Percentiles rank a stretch among this genome's conserved stretches.
Evolutionary conservation across 2,329 filamentous ascomycete species (phyloP).

Genomic region (Aspergillus novofumigatus): DNA sequence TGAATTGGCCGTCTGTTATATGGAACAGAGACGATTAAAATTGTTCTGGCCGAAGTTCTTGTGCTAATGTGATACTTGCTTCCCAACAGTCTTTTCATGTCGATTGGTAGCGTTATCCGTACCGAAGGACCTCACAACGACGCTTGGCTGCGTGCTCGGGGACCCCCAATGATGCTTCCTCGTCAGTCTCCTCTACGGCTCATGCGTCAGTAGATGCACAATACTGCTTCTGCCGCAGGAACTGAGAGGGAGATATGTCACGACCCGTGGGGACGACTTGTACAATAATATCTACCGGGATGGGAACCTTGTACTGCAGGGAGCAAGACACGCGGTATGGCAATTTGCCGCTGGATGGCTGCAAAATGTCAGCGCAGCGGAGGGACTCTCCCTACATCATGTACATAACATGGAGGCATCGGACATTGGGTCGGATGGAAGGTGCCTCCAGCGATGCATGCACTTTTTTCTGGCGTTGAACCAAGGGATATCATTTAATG

Average conservation of each 20-base stretch:
- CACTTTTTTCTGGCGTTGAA: constrained; percentile 13
- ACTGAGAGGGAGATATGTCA: background rate
- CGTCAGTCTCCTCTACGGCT: constrained; percentile 36
- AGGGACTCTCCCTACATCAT: constrained; percentile 7
- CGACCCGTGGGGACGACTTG: constrained; percentile 18
- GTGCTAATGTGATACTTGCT: background rate
- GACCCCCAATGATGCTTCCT: constrained; percentile 67
- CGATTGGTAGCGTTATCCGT: constrained; percentile 92
- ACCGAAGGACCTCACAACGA: constrained; percentile 78
- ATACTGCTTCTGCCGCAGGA: background rate
- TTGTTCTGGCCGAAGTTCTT: background rate
- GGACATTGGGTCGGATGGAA: constrained; percentile 2
- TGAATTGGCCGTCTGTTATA: background rate
- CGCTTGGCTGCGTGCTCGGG: constrained; percentile 69
- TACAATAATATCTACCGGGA: constrained; percentile 27
- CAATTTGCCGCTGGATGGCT: constrained; percentile 1
- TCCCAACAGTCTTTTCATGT: constrained; percentile 81
- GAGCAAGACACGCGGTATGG: constrained; percentile 1
- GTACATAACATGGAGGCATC: constrained; percentile 15
- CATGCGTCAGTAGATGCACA: constrained; percentile 26
- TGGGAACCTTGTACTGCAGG: constrained; percentile 1
- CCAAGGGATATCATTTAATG: constrained; percentile 18
- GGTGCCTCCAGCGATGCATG: constrained; percentile 9
- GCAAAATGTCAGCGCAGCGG: constrained; percentile 1
- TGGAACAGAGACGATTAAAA: background rate